Percentiles rank a stretch among this genome's conserved stretches.
These are phyloP conservation scores for Rhizopus delemar DNA, from an alignment of 371 early-diverging fungal genomes.

Conservation along the genomic window DNA sequence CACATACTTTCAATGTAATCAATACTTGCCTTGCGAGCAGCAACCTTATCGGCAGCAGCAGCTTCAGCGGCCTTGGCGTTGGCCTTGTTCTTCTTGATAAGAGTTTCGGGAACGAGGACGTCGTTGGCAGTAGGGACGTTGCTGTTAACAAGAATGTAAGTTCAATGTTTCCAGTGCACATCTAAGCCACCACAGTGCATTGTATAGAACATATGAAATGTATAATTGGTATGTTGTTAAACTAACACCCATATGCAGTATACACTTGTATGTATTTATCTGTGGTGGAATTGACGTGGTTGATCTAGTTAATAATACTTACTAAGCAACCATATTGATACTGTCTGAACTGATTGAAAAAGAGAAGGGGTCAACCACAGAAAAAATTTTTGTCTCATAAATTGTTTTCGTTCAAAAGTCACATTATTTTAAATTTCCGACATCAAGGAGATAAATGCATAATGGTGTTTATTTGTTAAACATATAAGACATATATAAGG, in stretches of 20 bases:
- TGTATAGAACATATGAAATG: not conserved
- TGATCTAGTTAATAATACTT: conserved; percentile 13
- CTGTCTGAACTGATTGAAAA: conserved; percentile 36
- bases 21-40: conserved; percentile 61
- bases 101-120: conserved; percentile 88
- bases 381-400: conserved; percentile 17
- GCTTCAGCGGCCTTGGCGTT: conserved; percentile 82
- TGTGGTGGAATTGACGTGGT: not conserved
- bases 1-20: not conserved
- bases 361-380: conserved; percentile 25
- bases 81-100: conserved; percentile 94
- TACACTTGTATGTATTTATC: too few relatives aligned
- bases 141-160: conserved; percentile 16
- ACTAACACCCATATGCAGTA: not conserved
- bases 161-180: not conserved
- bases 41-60: conserved; percentile 61
- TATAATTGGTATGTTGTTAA: not conserved
- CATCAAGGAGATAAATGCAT: not conserved
- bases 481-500: too few relatives aligned
- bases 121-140: conserved; percentile 62
- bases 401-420: not conserved
- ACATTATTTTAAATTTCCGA: not conserved
- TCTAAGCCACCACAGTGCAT: conserved; percentile 12
- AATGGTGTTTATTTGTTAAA: not conserved
- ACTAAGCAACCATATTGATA: conserved; percentile 42